Evolutionary conservation across 2,329 filamentous ascomycete genomes (phyloP), one percentile per base, ranked within the genome.

Genomic region (Coleophoma crateriformis): DNA sequence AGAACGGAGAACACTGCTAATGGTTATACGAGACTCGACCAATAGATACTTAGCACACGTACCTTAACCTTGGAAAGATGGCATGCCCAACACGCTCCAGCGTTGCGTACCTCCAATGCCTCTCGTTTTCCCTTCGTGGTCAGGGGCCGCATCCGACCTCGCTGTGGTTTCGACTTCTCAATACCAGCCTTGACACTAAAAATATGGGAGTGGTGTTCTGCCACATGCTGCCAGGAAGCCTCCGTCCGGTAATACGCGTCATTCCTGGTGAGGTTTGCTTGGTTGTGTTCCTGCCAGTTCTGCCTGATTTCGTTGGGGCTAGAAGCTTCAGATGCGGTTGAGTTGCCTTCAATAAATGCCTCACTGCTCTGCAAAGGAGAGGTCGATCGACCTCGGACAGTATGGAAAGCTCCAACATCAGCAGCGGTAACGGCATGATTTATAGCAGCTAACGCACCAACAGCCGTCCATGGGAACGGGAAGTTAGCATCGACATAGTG

Each of bases 61-160:
- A 61, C 60, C 54, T 64, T 64, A 12, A 58, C 64, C 35, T 64
- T 64, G 4, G 62, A 64, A 14, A 64, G 62, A 54, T 64, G 62
- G 38, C 61, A 64, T 46, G 61, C 59, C 62, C 62, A 64, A 46
- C 62, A 64, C 33, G 62, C 62, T 44, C 61, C 59, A 4, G 58
- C 59, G 33, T 64, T 57, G 15, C 62, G 53, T 15, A 64, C 62
- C 48, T 63, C 58, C 15, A 60, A 52, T 20, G 61, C 59, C 50
- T 64, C 58, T 48, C 53, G 56, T 50, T 63, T 64, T 50, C 64
- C 61, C 27, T 58, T 46, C n/a, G 54, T 47, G 7, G 62, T 63
- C 8, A 64, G 52, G 4, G 54, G 50, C 38, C 61, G 49, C 40
- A 58, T 55, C 14, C 62, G 60, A 20, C 60, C 62, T 22, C 54